These are phyloP conservation scores for Elsinoe perseae DNA, from an alignment of 2,329 filamentous ascomycete genomes.

Conservation along the genomic window DNA sequence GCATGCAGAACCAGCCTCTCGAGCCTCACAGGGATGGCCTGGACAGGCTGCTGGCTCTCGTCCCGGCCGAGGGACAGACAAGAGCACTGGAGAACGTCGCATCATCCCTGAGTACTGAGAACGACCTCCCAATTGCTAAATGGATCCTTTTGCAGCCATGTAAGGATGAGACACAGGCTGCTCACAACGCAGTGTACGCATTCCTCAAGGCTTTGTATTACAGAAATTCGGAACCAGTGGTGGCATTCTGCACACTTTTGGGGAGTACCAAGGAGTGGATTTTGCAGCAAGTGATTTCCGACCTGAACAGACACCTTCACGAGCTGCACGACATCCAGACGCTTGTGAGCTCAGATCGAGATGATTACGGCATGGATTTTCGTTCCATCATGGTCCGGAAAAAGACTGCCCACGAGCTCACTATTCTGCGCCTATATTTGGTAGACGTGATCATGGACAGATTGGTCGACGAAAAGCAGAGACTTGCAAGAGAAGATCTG, in stretches of 20 bases:
- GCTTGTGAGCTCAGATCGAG: neutral
- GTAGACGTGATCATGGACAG: neutral
- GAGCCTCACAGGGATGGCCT: constrained; percentile 4
- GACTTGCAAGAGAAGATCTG: neutral
- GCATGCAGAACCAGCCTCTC: neutral
- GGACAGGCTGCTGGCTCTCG: neutral
- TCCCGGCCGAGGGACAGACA: neutral
- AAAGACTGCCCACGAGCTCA: neutral
- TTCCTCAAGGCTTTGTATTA: neutral
- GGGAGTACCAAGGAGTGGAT: neutral
- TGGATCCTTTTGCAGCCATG: neutral
- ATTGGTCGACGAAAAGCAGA: neutral
- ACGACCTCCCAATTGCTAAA: neutral
- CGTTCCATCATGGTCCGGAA: neutral
- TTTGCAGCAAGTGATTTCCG: neutral
- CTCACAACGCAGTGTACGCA: neutral
- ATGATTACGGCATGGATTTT: neutral
- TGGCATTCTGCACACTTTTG: neutral
- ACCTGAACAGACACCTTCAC: neutral
- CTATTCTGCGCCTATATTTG: neutral
- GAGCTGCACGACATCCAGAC: neutral
- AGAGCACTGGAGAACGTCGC: neutral
- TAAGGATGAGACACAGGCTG: neutral
- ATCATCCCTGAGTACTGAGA: neutral
- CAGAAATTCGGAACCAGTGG: neutral